phyloP scores from a whole-genome alignment of 495 filamentous ascomycete species.

The Tirmania nivea region DNA sequence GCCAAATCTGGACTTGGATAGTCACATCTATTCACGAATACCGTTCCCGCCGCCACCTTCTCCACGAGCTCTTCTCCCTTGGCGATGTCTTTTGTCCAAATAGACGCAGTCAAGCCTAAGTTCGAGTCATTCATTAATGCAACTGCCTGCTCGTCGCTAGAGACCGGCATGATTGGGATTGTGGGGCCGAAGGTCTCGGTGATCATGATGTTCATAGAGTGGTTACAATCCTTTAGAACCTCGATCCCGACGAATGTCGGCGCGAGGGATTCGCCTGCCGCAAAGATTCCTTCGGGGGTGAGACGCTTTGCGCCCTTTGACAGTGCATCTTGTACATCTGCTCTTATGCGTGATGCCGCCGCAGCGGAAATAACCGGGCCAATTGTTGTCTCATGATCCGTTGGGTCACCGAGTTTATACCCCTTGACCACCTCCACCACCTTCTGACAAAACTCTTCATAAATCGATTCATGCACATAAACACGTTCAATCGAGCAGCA shows the following conservation, averaged over 20 bases:
- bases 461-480: conserved; percentile 68
- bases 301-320: conserved; percentile 58
- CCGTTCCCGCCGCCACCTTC: conserved; percentile 75
- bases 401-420: conserved; percentile 76
- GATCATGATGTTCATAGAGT: conserved; percentile 73
- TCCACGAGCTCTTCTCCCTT: conserved; percentile 61
- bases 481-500: conserved; percentile 86
- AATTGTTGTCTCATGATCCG: conserved; percentile 53
- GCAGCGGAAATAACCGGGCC: conserved; percentile 71
- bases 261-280: conserved; percentile 9
- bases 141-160: conserved; percentile 61
- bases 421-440: conserved; percentile 61
- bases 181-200: conserved; percentile 94
- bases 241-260: conserved; percentile 64
- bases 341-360: conserved; percentile 50
- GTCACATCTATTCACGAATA: conserved; percentile 89
- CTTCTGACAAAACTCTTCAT: conserved; percentile 58
- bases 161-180: conserved; percentile 84
- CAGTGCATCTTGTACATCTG: conserved; percentile 67
- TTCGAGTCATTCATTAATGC: conserved; percentile 84
- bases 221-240: conserved; percentile 59
- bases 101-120: conserved; percentile 86
- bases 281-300: conserved; percentile 50
- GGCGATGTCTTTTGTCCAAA: conserved; percentile 81
- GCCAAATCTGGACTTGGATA: conserved; percentile 88